Base-by-base conservation (phyloP, 805 yeast genomes). In the Candida anglica region DNA sequence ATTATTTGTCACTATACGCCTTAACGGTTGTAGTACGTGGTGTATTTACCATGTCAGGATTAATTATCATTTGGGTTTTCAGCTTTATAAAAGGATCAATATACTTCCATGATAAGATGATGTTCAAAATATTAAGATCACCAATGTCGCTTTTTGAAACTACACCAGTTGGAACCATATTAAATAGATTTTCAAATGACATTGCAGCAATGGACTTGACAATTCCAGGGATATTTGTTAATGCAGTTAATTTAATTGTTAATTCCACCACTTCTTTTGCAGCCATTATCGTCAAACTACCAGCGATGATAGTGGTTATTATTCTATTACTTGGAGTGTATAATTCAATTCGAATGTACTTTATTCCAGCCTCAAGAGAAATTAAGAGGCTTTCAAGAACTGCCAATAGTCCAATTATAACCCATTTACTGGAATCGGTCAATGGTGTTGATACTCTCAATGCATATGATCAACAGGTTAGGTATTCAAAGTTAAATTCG, bases 131-230 rank as follows among this genome's bases (percentile, higher is more conserved):
- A 1, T 48, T 63, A 34, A 48, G 64, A 38, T 53, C 67, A 2
- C 69, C 69, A 16, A 63, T 63, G 69, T 52, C 61, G 6, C 63
- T 61, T 34, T 63, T 63, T 34, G 69, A 63, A 37, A 60, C 66
- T 15, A 63, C 69, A 1, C 69, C 69, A 3, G 46, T 60, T 21
- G 69, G 68, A 3, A 42, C 67, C 40, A 56, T 63, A 20, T 49
- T 63, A 48, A 63, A 63, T 38, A 46, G 68, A 38, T 63, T 63
- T 35, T 46, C 68, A 4, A 64, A 61, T 21, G 69, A 63, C 38
- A 54, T 63, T 5, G 47, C 49, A 27, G 47, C 46, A 3, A 48
- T 63, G 32, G 68, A 63, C 39, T 49, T 50, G 33, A 54, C 50
- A 27, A 42, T 62, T 6, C 47, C 58, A 19, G 60, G 67, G 64